Conservation (phyloP, 2,329 filamentous ascomycete genomes). For the Ophiocordyceps robertsii region DNA sequence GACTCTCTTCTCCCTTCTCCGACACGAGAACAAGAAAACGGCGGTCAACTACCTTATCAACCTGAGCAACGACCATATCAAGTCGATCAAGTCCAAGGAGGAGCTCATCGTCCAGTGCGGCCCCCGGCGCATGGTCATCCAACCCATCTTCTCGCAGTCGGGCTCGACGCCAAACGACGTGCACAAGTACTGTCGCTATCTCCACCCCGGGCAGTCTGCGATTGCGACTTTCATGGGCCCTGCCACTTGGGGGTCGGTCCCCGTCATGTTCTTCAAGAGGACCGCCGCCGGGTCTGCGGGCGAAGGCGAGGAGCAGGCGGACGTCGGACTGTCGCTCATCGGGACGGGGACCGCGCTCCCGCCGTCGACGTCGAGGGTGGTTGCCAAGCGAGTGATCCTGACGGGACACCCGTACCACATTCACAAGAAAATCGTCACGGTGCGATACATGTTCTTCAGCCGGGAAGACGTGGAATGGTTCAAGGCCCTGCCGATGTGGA, state of each 20-base stretch:
- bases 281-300: conserved; percentile 27
- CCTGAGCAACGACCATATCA: conserved; percentile 61
- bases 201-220: conserved; percentile 81
- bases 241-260: conserved; percentile 84
- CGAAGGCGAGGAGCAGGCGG: conserved; percentile 29
- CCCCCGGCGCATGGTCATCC: conserved; percentile 72
- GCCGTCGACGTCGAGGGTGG: conserved; percentile 61
- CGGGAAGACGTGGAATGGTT: conserved; percentile 93
- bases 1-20: conserved; percentile 72
- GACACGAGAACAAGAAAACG: conserved; percentile 91
- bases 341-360: conserved; percentile 79
- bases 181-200: conserved; percentile 86
- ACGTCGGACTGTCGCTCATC: conserved; percentile 54
- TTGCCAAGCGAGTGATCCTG: conserved; percentile 87
- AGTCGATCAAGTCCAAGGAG: conserved; percentile 80
- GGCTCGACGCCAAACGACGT: conserved; percentile 92
- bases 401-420: conserved; percentile 98
- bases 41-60: conserved; percentile 83
- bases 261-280: conserved; percentile 74
- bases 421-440: conserved; percentile 92
- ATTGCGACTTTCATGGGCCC: conserved; percentile 85
- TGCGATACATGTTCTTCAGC: conserved; percentile 99
- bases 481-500: conserved; percentile 93
- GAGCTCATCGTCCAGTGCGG: conserved; percentile 87
- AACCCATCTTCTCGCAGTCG: conserved; percentile 79